Percentiles rank a stretch among this genome's conserved stretches.
These are phyloP conservation scores for Fusarium sp. DNA, from an alignment of 2,329 filamentous ascomycete genomes.

Conservation along the genomic window DNA sequence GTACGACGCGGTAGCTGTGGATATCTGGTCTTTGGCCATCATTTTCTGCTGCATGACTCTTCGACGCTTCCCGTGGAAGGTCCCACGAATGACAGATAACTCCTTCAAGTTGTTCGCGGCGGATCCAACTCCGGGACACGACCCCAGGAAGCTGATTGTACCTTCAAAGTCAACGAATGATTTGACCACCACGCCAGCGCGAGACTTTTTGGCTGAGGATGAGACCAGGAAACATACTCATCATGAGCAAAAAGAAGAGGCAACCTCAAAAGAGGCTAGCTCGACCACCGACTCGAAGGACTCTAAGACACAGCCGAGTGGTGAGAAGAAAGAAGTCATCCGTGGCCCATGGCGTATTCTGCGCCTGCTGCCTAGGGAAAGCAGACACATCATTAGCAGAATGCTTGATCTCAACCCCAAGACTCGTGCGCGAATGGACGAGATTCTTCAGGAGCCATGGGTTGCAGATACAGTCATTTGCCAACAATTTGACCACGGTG, in stretches of 20 bases:
- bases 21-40: conserved; percentile 98
- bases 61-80: conserved; percentile 95
- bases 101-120: conserved; percentile 94
- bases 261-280: conserved; percentile 11
- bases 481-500: conserved; percentile 75
- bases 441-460: conserved; percentile 91
- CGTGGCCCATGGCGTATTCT: conserved; percentile 92
- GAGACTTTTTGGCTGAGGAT: conserved; percentile 53
- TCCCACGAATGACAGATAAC: conserved; percentile 89
- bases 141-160: conserved; percentile 62
- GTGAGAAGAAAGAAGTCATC: conserved; percentile 78
- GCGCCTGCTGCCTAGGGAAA: conserved; percentile 87
- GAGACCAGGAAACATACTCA: conserved; percentile 38
- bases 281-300: conserved; percentile 25
- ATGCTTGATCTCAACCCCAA: conserved; percentile 93
- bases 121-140: conserved; percentile 78
- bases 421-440: conserved; percentile 82
- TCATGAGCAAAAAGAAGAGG: conserved; percentile 33
- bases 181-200: conserved; percentile 49
- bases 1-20: conserved; percentile 92
- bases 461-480: conserved; percentile 87
- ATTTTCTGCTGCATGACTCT: conserved; percentile 99
- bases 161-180: conserved; percentile 58
- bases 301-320: conserved; percentile 28
- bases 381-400: conserved; percentile 84